These are phyloP conservation scores for Ceratocystis ficicola DNA, from an alignment of 2,329 filamentous ascomycete genomes.

Conservation along the genomic window DNA sequence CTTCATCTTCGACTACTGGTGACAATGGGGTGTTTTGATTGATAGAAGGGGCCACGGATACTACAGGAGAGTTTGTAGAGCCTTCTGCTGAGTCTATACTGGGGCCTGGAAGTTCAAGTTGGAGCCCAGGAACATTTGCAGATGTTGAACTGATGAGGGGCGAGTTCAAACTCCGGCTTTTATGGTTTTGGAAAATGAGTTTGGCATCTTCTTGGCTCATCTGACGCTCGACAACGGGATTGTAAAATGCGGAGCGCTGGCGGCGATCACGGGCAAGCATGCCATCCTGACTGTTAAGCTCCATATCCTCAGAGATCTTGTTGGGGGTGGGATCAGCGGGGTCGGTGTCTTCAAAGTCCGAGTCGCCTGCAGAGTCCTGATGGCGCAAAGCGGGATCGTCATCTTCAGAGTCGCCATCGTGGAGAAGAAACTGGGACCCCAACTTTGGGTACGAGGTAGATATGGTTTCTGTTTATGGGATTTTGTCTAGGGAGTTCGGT, in stretches of 20 bases:
- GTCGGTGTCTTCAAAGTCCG: conserved; percentile 16
- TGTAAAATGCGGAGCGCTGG: conserved; percentile 75
- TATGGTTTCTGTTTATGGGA: conserved; percentile 10
- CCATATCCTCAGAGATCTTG: conserved; percentile 13
- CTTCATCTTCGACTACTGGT: conserved; percentile 5
- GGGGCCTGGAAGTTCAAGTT: conserved; percentile 15
- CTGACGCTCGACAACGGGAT: conserved; percentile 84
- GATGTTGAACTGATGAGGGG: conserved; percentile 10
- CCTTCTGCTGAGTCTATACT: conserved; percentile 18
- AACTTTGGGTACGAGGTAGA: conserved; percentile 21
- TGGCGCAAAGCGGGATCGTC: conserved; percentile 18
- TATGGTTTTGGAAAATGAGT: conserved; percentile 65
- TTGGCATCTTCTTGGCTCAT: conserved; percentile 92
- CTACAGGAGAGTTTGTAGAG: conserved; percentile 15
- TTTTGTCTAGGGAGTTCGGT: background rate
- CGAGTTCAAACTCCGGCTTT: conserved; percentile 18
- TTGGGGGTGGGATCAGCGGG: background rate
- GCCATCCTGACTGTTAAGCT: conserved; percentile 36
- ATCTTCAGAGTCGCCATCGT: conserved; percentile 24
- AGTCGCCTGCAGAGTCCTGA: conserved; percentile 11
- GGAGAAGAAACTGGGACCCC: conserved; percentile 23
- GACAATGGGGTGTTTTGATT: conserved; percentile 8
- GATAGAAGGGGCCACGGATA: background rate
- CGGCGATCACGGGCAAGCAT: conserved; percentile 51
- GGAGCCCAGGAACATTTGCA: conserved; percentile 1